Conservation (phyloP, 2,329 filamentous ascomycete genomes). For the Stachybotrys echinatus region DNA sequence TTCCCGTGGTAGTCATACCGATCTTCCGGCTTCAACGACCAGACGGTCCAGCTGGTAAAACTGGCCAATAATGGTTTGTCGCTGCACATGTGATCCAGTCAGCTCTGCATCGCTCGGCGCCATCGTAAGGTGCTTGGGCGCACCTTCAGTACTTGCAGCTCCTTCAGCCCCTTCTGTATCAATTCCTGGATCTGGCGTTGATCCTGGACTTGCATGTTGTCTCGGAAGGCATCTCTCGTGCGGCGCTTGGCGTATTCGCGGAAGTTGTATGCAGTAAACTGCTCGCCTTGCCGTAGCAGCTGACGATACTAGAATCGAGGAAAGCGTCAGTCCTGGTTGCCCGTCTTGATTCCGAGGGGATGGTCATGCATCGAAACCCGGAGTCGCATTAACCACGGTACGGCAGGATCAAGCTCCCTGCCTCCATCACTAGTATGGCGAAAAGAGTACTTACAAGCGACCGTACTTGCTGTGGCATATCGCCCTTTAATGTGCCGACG, state of each 20-base stretch:
- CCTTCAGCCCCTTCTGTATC: conserved; percentile 80
- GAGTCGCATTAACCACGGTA: conserved; percentile 1
- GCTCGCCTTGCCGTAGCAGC: conserved; percentile 75
- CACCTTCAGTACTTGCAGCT: conserved; percentile 89
- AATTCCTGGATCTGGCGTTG: conserved; percentile 77
- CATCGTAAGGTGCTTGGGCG: conserved; percentile 6
- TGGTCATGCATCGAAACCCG: not conserved
- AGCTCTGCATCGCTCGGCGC: not conserved
- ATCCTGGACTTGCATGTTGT: conserved; percentile 69
- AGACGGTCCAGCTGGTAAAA: conserved; percentile 90
- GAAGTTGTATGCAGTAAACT: conserved; percentile 96
- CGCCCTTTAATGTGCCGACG: conserved; percentile 38
- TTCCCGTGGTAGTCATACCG: conserved; percentile 39
- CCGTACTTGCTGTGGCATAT: conserved; percentile 52
- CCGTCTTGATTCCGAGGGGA: not conserved
- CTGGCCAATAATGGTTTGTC: conserved; percentile 90
- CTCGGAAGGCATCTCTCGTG: conserved; percentile 85
- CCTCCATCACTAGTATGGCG: too few species aligned
- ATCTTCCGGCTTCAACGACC: conserved; percentile 84
- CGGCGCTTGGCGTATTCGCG: conserved; percentile 91
- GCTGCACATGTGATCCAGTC: conserved; percentile 43
- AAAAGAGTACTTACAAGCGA: conserved; percentile 54
- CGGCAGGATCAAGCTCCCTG: too few species aligned
- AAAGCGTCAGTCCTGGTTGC: not conserved
- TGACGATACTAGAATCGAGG: conserved; percentile 85